Evolutionary conservation across 2,329 filamentous ascomycete species (phyloP).

Genomic region (Karstenula rhodostoma): DNA sequence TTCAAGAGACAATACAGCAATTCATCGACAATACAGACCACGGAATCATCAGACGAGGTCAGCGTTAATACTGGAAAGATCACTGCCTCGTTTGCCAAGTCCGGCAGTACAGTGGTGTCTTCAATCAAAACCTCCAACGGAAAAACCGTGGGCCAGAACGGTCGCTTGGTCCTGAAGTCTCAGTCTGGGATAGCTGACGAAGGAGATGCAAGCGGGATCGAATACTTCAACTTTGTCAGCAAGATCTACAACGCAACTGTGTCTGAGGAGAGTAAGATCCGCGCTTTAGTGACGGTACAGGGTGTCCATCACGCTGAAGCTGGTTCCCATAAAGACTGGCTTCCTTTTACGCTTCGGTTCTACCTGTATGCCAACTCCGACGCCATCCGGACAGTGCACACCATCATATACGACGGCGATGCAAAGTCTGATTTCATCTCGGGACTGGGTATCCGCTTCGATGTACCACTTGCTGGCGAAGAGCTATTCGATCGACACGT

Average conservation of each 20-base stretch:
- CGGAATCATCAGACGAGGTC: constrained; percentile 32
- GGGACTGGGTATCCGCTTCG: constrained; percentile 64
- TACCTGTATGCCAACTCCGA: constrained; percentile 67
- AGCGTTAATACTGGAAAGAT: constrained; percentile 45
- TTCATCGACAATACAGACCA: constrained; percentile 35
- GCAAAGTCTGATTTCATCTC: constrained; percentile 61
- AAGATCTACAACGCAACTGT: constrained; percentile 61
- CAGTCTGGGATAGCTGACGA: constrained; percentile 57
- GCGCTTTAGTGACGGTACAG: constrained; percentile 58
- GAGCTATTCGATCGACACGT: constrained; percentile 67
- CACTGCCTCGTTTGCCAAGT: constrained; percentile 43
- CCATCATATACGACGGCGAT: constrained; percentile 63
- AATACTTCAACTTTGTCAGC: constrained; percentile 59
- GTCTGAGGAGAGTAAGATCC: constrained; percentile 52
- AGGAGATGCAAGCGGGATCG: constrained; percentile 46
- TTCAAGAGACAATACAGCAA: constrained; percentile 26
- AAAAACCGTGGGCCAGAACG: constrained; percentile 50
- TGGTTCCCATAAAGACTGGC: constrained; percentile 56
- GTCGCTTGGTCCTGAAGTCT: constrained; percentile 60
- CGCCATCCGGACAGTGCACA: constrained; percentile 64
- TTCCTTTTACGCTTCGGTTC: constrained; percentile 65
- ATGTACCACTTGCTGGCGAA: constrained; percentile 62
- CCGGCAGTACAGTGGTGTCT: constrained; percentile 40
- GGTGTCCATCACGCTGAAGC: constrained; percentile 46
- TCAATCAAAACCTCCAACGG: constrained; percentile 47